Evolutionary conservation across 805 yeast species (phyloP).

Genomic region (Blastobotrys attinorum): DNA sequence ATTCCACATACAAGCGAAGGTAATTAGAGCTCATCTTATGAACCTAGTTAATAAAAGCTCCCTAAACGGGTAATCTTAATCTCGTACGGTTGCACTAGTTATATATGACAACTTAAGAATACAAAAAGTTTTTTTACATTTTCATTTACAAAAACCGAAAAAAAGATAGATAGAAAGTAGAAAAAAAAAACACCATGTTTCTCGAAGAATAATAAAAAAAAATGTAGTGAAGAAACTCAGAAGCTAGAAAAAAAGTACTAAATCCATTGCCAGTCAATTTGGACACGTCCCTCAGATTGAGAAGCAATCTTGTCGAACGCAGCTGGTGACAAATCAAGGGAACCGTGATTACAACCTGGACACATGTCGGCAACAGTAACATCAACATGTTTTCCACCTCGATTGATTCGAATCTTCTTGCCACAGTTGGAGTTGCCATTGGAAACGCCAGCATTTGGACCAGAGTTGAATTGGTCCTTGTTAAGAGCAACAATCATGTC

Average conservation of each 20-base stretch:
- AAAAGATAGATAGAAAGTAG: background rate
- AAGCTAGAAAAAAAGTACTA: too few relatives aligned
- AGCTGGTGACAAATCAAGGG: conserved; percentile 53
- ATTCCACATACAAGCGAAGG: too few relatives aligned
- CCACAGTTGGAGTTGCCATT: conserved; percentile 42
- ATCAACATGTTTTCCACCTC: conserved; percentile 43
- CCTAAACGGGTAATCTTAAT: too few relatives aligned
- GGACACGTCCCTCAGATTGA: conserved; percentile 44
- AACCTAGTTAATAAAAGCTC: too few relatives aligned
- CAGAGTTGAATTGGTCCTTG: conserved; percentile 37
- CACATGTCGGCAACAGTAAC: conserved; percentile 55
- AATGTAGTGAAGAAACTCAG: background rate
- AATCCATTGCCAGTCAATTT: conserved; percentile 40
- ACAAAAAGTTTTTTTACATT: too few relatives aligned
- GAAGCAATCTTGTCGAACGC: conserved; percentile 49
- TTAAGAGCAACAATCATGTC: conserved; percentile 47
- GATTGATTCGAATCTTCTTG: conserved; percentile 39
- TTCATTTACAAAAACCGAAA: too few relatives aligned
- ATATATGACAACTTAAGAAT: too few relatives aligned
- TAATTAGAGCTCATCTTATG: too few relatives aligned
- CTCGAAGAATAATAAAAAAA: background rate
- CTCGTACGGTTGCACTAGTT: too few relatives aligned
- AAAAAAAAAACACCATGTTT: background rate
- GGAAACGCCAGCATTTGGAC: conserved; percentile 36
- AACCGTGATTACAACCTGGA: conserved; percentile 43